Base-by-base conservation (phyloP, 2,329 filamentous ascomycete species). In the Capronia epimyces region DNA sequence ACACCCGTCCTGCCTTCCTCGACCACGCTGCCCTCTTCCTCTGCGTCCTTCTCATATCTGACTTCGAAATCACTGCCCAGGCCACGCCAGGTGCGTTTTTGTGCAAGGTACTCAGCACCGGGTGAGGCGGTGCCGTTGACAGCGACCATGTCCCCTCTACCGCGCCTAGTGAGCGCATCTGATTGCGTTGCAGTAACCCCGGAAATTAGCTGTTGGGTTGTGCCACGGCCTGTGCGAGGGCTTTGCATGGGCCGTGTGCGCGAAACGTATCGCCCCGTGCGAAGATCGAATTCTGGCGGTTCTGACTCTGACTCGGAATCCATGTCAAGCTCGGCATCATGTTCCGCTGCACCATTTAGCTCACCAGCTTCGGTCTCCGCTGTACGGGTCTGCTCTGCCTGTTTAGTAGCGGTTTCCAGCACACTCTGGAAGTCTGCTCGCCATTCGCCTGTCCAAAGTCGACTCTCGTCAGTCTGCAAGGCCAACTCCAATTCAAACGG, bases 111-210 rank as follows among this genome's bases (percentile, higher is more conserved):
- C 66, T 96, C 88, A 0, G 93, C 93, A 0, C 89, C 93, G 0
- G 93, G 93, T 40, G 91, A 97, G n/a, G 86, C 76, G 0, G 91
- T 80, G 5, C 89, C 89, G 45, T 90, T 91, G 60, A 97, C 82
- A 40, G 83, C 83, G 0, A 88, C 85, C 15, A 97, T 60, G 58
- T 95, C 86, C 2, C 84, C 82, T 3, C 69, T 61, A 58, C 73
- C 65, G 60, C 82, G 75, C 65, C 81, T 82, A 10, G 83, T 75
- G 21, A 97, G 70, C 0, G 81, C 78, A 1, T 72, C 74, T 0
- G 72, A 69, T 20, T 54, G 49, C 22, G 46, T 37, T n/a, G 49
- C 31, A 22, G 47, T 34, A n/a, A 48, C 31, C 12, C 49, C 43
- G 20, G 54, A 53, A 3, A 31, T 57, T 57, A 52, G 9, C 25